phyloP scores from a whole-genome alignment of 1,284 basidiomycete genomes.

The Sanghuangporus sanghuang region DNA sequence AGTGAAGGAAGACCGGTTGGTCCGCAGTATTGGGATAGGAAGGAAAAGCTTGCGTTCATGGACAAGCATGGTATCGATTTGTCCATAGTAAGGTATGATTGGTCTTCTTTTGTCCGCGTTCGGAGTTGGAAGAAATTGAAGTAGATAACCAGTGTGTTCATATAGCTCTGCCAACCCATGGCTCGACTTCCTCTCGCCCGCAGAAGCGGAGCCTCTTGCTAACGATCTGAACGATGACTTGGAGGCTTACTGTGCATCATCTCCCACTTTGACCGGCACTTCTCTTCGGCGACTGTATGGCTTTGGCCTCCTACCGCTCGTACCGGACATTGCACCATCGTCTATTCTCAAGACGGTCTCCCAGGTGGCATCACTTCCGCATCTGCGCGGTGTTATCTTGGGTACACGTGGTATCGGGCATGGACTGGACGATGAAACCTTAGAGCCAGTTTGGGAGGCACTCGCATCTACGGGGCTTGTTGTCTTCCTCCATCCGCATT shows the following conservation, averaged over 20 bases:
- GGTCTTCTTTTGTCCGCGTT: background rate
- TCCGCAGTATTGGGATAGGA: conserved; percentile 73
- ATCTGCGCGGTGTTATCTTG: conserved; percentile 77
- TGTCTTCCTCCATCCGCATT: conserved; percentile 80
- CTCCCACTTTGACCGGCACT: conserved; percentile 36
- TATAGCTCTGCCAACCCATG: conserved; percentile 78
- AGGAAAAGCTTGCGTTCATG: conserved; percentile 76
- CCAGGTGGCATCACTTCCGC: conserved; percentile 59
- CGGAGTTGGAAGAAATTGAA: background rate
- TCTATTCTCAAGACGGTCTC: conserved; percentile 58
- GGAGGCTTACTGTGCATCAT: conserved; percentile 69
- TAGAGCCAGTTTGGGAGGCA: conserved; percentile 76
- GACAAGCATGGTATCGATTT: conserved; percentile 69
- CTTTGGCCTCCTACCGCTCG: conserved; percentile 81
- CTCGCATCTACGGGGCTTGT: conserved; percentile 63
- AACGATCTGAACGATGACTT: conserved; percentile 69
- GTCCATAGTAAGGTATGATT: conserved; percentile 56
- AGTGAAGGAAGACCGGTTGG: conserved; percentile 68
- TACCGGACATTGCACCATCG: conserved; percentile 50
- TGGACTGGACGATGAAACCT: conserved; percentile 70
- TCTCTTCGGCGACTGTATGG: conserved; percentile 65
- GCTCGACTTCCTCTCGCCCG: conserved; percentile 75
- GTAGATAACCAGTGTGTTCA: background rate
- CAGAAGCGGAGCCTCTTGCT: conserved; percentile 64
- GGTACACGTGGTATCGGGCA: conserved; percentile 74